Conservation (phyloP, 371 early-diverging fungal genomes). For the Enterocytospora artemiae region DNA sequence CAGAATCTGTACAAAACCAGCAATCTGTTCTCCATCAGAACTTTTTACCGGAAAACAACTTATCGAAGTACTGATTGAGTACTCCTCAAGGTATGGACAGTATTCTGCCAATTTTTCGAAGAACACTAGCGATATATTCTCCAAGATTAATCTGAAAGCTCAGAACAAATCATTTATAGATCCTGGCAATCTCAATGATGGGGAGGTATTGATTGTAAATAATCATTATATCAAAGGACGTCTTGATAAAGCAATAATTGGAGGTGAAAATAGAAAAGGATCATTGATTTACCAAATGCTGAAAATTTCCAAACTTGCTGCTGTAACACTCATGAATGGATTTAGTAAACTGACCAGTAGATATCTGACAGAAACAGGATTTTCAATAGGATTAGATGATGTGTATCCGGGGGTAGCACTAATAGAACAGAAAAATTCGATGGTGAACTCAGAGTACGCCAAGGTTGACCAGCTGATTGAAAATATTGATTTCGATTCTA, state of each 20-base stretch:
- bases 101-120: not conserved
- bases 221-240: constrained; percentile 83
- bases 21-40: constrained; percentile 66
- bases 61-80: constrained; percentile 67
- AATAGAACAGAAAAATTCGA: constrained; percentile 65
- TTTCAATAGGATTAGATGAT: constrained; percentile 67
- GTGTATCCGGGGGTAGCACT: constrained; percentile 75
- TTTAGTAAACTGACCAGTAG: constrained; percentile 79
- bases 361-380: constrained; percentile 68
- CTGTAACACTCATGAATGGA: constrained; percentile 80
- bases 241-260: constrained; percentile 82
- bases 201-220: constrained; percentile 72
- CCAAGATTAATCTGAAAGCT: not conserved
- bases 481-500: constrained; percentile 57
- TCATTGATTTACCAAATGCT: constrained; percentile 79
- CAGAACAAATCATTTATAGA: constrained; percentile 21
- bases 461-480: constrained; percentile 72
- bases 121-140: not conserved
- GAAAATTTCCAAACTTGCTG: constrained; percentile 71
- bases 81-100: not conserved
- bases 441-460: constrained; percentile 68
- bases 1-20: constrained; percentile 69
- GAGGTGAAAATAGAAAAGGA: constrained; percentile 78
- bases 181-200: constrained; percentile 68
- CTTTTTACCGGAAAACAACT: constrained; percentile 68